phyloP scores from a whole-genome alignment of 2,329 filamentous ascomycete species.

The Chaetomiaceae sp. region DNA sequence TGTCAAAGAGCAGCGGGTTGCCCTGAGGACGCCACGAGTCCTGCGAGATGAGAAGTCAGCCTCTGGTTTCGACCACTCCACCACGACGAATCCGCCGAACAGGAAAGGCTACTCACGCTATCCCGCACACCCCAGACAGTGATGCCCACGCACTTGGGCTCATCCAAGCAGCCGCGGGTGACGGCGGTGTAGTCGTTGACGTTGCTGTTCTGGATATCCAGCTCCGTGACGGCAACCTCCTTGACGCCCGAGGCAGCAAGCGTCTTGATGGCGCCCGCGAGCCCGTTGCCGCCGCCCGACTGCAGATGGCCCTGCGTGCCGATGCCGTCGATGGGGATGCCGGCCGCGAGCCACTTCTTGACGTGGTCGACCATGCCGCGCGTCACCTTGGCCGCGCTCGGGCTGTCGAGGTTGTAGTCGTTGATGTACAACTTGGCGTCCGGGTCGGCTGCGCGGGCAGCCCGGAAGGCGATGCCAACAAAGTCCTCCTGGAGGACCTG shows the following conservation, averaged over 20 bases:
- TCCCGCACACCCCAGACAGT: constrained; percentile 58
- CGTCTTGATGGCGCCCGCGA: constrained; percentile 46
- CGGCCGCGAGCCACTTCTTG: constrained; percentile 57
- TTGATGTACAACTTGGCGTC: constrained; percentile 70
- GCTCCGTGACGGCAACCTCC: constrained; percentile 63
- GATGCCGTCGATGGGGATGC: constrained; percentile 63
- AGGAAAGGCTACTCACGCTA: constrained; percentile 31
- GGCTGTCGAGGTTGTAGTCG: constrained; percentile 64
- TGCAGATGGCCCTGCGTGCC: constrained; percentile 55
- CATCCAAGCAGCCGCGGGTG: constrained; percentile 53
- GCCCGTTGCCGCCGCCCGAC: constrained; percentile 41
- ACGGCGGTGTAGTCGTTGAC: constrained; percentile 55
- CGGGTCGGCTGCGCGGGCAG: constrained; percentile 63
- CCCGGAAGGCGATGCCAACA: constrained; percentile 64
- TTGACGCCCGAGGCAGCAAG: constrained; percentile 47
- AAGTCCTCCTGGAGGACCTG: constrained; percentile 66
- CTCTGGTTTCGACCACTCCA: too few relatives aligned
- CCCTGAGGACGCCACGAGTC: constrained; percentile 49
- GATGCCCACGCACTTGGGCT: constrained; percentile 59
- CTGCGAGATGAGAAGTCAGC: constrained; percentile 27
- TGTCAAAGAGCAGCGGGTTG: constrained; percentile 52
- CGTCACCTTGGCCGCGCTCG: constrained; percentile 53
- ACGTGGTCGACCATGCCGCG: constrained; percentile 54
- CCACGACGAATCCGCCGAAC: background rate
- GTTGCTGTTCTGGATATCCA: constrained; percentile 59